Base-by-base conservation (phyloP, 108 stramenopile genomes). In the Fistulifera pelliculosa region DNA sequence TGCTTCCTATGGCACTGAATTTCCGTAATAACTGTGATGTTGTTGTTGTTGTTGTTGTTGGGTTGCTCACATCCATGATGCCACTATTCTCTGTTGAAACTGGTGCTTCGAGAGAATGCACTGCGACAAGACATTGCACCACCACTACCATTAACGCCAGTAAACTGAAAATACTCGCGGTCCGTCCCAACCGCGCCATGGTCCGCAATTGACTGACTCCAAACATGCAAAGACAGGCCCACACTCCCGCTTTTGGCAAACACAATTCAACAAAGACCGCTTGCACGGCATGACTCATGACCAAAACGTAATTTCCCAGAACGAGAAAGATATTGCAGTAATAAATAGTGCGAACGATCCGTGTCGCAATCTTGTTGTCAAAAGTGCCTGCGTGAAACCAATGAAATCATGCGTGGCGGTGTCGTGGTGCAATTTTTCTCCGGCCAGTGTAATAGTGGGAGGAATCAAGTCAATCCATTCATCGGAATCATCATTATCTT, bases 291-390 rank as follows among this genome's bases (percentile, higher is more conserved):
- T 80, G 79, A 40, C 66, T 65, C 83, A 85, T 85, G 21, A 85
- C 83, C 14, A 85, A 57, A 39, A 79, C 79, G 59, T 81, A 81
- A 56, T 79, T 58, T 17, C 78, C 78, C 57, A 85, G 49, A 2
- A 85, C 83, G 48, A 85, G 52, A 67, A 81, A 85, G 4, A 85
- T 73, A 31, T 85, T 85, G 48, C 51, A 40, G 55, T 85, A 85
- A 48, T 71, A 85, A 11, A 79, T 62, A 11, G 60, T 12, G 51
- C 76, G 77, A 51, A 85, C 80, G 18, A 71, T 5, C 17, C 38
- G 27, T 14, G 73, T 64, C 14, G 47, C 31, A 40, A 35, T 10
- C 19, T 25, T 55, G 24, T 73, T 17, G 42, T 64, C 51, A 50
- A 85, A 85, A 85, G 24, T 10, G 72, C 72, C 17, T 56, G 51